phyloP scores from a whole-genome alignment of 2,329 filamentous ascomycete species.

The Fusarium illudens region DNA sequence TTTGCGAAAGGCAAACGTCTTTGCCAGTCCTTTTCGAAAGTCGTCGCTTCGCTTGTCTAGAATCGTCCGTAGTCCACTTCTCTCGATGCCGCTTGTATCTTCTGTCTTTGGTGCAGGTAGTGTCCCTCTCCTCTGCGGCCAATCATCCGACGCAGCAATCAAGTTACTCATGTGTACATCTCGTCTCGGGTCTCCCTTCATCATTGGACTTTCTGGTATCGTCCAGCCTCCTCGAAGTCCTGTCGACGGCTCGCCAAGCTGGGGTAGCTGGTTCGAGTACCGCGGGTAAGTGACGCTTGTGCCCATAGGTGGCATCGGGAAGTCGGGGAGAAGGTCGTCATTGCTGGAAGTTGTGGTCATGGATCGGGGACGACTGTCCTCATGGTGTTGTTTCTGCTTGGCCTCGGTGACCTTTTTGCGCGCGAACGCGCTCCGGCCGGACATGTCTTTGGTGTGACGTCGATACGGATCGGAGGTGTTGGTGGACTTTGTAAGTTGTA shows the following conservation, averaged over 20 bases:
- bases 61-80: conserved; percentile 60
- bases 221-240: conserved; percentile 12
- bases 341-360: conserved; percentile 49
- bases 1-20: conserved; percentile 60
- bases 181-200: conserved; percentile 29
- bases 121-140: conserved; percentile 53
- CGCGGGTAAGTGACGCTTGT: conserved; percentile 55
- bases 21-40: conserved; percentile 61
- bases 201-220: conserved; percentile 12
- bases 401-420: conserved; percentile 66
- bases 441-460: conserved; percentile 52
- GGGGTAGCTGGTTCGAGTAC: conserved; percentile 46
- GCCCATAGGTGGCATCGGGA: conserved; percentile 45
- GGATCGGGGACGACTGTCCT: conserved; percentile 47
- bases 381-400: conserved; percentile 46
- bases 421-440: conserved; percentile 65
- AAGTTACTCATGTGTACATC: conserved; percentile 43
- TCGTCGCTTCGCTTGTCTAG: conserved; percentile 66
- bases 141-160: conserved; percentile 46
- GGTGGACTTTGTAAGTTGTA: neutral
- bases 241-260: conserved; percentile 2
- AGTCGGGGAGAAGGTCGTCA: conserved; percentile 52
- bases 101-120: conserved; percentile 51
- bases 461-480: neutral
- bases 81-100: conserved; percentile 63